phyloP scores from a whole-genome alignment of 768 basidiomycete species.

The Serendipita vermifera region DNA sequence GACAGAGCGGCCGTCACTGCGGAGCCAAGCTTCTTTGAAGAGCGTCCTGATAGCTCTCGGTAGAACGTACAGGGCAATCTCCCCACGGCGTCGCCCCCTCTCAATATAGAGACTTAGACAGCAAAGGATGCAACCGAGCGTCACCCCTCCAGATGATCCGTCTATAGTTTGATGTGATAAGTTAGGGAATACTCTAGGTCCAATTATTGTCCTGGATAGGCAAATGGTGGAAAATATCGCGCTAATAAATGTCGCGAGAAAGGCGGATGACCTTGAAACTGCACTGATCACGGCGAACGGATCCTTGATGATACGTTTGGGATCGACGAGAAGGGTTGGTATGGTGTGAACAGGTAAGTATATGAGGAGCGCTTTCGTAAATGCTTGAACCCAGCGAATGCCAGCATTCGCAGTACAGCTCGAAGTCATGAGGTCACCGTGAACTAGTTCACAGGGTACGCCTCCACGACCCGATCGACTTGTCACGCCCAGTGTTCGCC shows the following conservation, averaged over 20 bases:
- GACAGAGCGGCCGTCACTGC: conserved; percentile 30
- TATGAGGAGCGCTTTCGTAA: conserved; percentile 47
- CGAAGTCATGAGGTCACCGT: conserved; percentile 40
- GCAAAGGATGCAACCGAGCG: conserved; percentile 55
- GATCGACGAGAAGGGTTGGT: conserved; percentile 3
- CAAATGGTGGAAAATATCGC: conserved; percentile 62
- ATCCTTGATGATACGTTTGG: conserved; percentile 17
- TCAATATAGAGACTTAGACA: conserved; percentile 72
- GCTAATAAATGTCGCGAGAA: conserved; percentile 59
- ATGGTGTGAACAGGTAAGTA: conserved; percentile 47
- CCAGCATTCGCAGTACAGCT: conserved; percentile 50
- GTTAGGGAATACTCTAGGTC: conserved; percentile 38
- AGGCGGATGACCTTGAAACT: conserved; percentile 51
- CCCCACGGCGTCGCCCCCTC: conserved; percentile 53
- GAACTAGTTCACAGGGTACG: conserved; percentile 63
- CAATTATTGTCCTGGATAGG: conserved; percentile 50
- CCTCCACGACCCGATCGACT: conserved; percentile 49
- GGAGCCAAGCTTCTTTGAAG: conserved; percentile 43
- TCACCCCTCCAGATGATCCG: conserved; percentile 54
- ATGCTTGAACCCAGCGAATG: conserved; percentile 42
- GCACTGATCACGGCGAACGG: conserved; percentile 26
- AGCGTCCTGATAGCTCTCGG: conserved; percentile 54
- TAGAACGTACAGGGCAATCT: conserved; percentile 69
- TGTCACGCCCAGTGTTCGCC: conserved; percentile 43
- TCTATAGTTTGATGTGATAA: conserved; percentile 73